Percentiles rank a stretch among this genome's conserved stretches.
Evolutionary conservation across 2,329 filamentous ascomycete genomes (phyloP).

Genomic region (Xylaria sp.): DNA sequence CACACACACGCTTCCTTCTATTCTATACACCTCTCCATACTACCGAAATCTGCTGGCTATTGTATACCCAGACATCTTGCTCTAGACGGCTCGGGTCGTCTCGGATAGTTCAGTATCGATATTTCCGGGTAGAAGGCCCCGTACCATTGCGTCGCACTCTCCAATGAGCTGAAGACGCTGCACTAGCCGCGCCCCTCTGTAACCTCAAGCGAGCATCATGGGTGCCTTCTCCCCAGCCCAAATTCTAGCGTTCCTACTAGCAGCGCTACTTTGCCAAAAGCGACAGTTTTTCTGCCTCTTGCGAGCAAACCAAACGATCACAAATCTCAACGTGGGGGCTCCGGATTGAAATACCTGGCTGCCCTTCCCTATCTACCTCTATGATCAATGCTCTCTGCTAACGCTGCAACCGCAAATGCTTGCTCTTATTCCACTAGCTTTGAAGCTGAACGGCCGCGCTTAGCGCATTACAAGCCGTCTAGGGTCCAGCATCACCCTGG

Average conservation of each 20-base stretch:
- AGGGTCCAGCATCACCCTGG: conserved; percentile 11
- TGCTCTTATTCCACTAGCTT: conserved; percentile 8
- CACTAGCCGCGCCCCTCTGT: conserved; percentile 5
- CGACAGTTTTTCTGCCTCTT: conserved; percentile 16
- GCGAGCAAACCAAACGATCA: conserved; percentile 20
- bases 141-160: conserved; percentile 9
- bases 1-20: background rate
- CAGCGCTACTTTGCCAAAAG: conserved; percentile 23
- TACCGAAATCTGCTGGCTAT: background rate
- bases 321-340: conserved; percentile 29
- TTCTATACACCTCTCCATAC: background rate
- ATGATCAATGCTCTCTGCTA: background rate
- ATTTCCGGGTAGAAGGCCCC: conserved; percentile 11
- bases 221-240: background rate
- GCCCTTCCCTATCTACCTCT: background rate
- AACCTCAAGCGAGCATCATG: conserved; percentile 8
- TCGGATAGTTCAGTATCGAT: conserved; percentile 4
- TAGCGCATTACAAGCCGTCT: conserved; percentile 28
- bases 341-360: conserved; percentile 20
- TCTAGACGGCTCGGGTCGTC: conserved; percentile 21
- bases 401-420: conserved; percentile 9
- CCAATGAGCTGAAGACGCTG: conserved; percentile 2
- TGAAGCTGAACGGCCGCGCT: conserved; percentile 21
- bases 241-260: background rate
- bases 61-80: conserved; percentile 20